Base-by-base conservation (phyloP, 1,284 basidiomycete genomes). In the Neolentinus lepideus region DNA sequence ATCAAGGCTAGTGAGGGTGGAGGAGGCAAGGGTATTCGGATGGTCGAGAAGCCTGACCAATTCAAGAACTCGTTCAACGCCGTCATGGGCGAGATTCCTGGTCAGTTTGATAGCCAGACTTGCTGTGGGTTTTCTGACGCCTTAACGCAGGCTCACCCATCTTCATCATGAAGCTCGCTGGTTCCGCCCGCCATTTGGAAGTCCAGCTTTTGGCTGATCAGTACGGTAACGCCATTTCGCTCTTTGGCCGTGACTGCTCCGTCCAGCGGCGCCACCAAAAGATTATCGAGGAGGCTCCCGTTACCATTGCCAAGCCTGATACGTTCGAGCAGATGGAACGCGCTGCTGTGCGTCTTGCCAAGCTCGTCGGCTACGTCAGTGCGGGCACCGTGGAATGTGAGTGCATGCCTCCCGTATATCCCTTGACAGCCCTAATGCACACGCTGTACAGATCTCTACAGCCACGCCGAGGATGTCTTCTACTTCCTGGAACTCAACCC, bases 1-100 rank as follows among this genome's bases (percentile, higher is more conserved):
- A 99, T 99, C 79, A 99, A 99, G 79, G 97, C 97, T 9, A 94
- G 90, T 62, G 97, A 99, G 71, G 97, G 97, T 65, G 97, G 97
- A 64, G 97, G 97, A 72, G 97, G 97, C 59, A 99, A 99, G 73
- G 97, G 97, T 75, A 98, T 98, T 59, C 81, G 94, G 56, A 97
- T 90, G 75, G 95, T 98, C 24, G 91, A 94, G 53, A 75, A 76
- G 51, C 76, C 87, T 2, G 90, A 94, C 50, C 84, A 84, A 56
- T 99, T 99, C 80, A 94, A 91, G 75, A 94, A 94, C 66, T 85
- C 93, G 58, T 96, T 90, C 75, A 83, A 91, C 65, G 97, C 97
- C 4, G 97, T 99, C 9, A 84, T 88, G 36, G 92, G 94, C 66
- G 97, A 99, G 74, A 96, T 99, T 62, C 95, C 95, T 66, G 94